phyloP scores from a whole-genome alignment of 202 grass and related monocot species.

The Cymbopogon flexuosus region DNA sequence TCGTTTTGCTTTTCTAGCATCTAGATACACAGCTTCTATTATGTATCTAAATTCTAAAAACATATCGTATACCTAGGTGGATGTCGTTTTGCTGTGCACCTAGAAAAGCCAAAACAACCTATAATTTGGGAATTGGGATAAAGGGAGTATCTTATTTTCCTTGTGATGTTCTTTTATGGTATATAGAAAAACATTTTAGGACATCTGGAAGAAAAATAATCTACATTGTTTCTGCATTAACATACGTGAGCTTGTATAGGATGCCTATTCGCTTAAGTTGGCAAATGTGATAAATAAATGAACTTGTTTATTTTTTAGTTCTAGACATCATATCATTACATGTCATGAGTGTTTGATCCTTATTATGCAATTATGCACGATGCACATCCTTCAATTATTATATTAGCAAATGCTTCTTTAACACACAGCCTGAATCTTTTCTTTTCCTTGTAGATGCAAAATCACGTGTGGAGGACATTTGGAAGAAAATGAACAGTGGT shows the following conservation, averaged over 20 bases:
- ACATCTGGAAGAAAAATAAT: background rate
- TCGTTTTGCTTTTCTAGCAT: no score
- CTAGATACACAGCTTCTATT: no score
- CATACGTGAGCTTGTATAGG: background rate
- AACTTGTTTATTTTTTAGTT: conserved; percentile 13
- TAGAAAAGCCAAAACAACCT: no score
- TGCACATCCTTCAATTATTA: conserved; percentile 22
- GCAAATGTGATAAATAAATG: conserved; percentile 8
- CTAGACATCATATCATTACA: background rate
- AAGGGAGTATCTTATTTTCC: background rate
- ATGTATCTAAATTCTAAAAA: no score
- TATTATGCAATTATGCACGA: background rate
- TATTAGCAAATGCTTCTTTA: conserved; percentile 22
- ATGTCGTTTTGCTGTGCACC: no score
- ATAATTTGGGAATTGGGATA: no score
- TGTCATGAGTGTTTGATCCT: background rate
- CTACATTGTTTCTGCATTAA: background rate
- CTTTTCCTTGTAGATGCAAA: conserved; percentile 50
- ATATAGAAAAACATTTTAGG: conserved; percentile 2
- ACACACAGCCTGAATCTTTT: conserved; percentile 23
- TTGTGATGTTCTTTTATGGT: background rate
- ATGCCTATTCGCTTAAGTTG: background rate
- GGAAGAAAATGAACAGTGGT: conserved; percentile 96
- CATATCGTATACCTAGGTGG: no score
- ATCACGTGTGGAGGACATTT: conserved; percentile 73